Evolutionary conservation across 805 yeast genomes (phyloP), one percentile per base, ranked within the genome.

Genomic region (Hanseniaspora singularis): DNA sequence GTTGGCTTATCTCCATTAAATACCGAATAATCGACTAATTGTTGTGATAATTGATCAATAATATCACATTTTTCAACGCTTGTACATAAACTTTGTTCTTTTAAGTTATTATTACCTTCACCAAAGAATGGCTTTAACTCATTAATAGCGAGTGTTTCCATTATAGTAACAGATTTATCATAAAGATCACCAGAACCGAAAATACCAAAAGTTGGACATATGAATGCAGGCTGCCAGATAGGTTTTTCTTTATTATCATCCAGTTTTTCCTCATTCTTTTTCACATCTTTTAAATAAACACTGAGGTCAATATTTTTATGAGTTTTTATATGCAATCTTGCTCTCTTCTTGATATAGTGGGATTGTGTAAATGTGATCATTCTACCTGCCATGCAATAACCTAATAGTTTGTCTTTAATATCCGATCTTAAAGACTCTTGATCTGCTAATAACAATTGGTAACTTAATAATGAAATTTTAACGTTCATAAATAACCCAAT

Each of bases 121-220:
- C 7, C 30, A 9, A 23, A 36, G 12, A 5, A 23, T 5, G 20
- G 30, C 8, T 24, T 16, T 12, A 44, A 2, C 26, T 22, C 27
- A 3, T 44, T 32, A 9, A 44, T 6, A 12, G 41, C 37, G 3
- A 44, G 5, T 4, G 38, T 26, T 18, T 36, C 38, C 19, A 39
- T 44, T 2, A 44, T 37, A 8, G 41, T n/a, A n/a, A 30, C 24
- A 2, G 48, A 16, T 18, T 44, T 44, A 8, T 37, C 41, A n/a
- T 32, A 24, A 11, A 44, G 15, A 16, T 37, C 33, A 14, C 26
- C 37, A 19, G 22, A 40, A 30, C 14, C 32, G 9, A 31, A 23
- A 3, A 37, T 15, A 2, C 32, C 40, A 23, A 23, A 37, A 12
- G 33, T 7, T 11, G 38, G 38, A 8, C 22, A 23, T 2, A 44